These are phyloP conservation scores for Stephanodiscus minutulus DNA, from an alignment of 108 stramenopile genomes.

Conservation along the genomic window DNA sequence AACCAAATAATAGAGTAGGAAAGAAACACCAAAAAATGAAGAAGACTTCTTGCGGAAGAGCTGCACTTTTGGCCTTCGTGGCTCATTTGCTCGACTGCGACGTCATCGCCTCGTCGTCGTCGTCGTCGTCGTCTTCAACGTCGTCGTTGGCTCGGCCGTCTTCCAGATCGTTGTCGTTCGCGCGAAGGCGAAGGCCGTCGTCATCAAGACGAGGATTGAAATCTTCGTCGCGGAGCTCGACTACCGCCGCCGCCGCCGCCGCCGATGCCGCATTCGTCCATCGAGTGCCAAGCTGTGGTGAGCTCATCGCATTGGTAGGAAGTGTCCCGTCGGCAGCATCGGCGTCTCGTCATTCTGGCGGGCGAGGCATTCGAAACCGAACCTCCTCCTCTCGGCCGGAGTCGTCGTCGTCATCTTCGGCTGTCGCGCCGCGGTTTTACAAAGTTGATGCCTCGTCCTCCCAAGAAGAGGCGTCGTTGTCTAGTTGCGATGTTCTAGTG, in stretches of 20 bases:
- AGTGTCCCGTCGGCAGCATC: background rate
- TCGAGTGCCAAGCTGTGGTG: background rate
- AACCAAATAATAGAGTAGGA: background rate
- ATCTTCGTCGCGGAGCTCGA: background rate
- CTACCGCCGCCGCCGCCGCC: too few species aligned
- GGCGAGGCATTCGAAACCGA: background rate
- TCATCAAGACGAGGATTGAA: too few species aligned
- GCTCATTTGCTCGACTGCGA: conserved; percentile 8
- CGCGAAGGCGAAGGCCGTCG: conserved; percentile 2
- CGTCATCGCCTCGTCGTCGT: background rate
- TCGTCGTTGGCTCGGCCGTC: background rate
- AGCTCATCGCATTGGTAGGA: background rate
- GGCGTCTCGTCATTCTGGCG: background rate
- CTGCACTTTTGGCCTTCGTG: conserved; percentile 16
- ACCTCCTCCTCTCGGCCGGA: background rate
- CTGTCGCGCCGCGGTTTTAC: conserved; percentile 1
- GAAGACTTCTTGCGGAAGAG: conserved; percentile 4
- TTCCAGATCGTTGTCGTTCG: background rate
- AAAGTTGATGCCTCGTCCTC: background rate
- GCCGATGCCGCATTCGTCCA: background rate
- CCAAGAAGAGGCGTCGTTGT: background rate
- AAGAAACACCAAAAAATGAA: background rate
- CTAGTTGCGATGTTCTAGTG: conserved; percentile 14
- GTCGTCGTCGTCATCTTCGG: background rate
- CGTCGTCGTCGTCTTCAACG: background rate